Conservation (phyloP, 1,139 yeast species). For the Geotrichum histeridarum region DNA sequence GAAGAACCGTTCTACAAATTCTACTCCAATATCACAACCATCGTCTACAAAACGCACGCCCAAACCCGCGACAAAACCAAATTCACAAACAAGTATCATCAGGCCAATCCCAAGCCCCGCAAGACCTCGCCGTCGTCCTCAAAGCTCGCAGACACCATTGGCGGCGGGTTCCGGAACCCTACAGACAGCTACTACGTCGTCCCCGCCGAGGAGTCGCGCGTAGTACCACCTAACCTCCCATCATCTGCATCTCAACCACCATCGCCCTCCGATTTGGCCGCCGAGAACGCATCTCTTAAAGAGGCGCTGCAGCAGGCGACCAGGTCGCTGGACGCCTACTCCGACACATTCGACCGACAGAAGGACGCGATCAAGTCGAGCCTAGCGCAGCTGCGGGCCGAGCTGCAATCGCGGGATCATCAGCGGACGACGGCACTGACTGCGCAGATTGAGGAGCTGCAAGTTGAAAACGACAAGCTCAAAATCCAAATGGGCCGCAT, state of each 20-base stretch:
- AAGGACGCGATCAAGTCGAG: slow-evolving; percentile 31
- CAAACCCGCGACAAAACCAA: slow-evolving; percentile 18
- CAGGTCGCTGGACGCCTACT: slow-evolving; percentile 32
- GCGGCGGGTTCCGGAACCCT: slow-evolving; percentile 2
- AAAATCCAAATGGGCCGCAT: slow-evolving; percentile 36
- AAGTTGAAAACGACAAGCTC: slow-evolving; percentile 37
- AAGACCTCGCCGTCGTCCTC: slow-evolving; percentile 2
- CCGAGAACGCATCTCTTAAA: slow-evolving; percentile 28
- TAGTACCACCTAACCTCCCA: too few species aligned
- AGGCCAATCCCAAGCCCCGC: slow-evolving; percentile 21
- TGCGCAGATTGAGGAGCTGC: slow-evolving; percentile 33
- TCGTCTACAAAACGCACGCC: slow-evolving; percentile 25
- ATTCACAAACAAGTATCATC: slow-evolving; percentile 22
- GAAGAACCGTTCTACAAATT: slow-evolving; percentile 34
- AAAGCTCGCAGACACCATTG: slow-evolving; percentile 13
- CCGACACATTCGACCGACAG: slow-evolving; percentile 34
- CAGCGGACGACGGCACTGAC: slow-evolving; percentile 29
- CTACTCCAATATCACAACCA: slow-evolving; percentile 28
- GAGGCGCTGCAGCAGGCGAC: slow-evolving; percentile 26
- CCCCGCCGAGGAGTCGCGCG: slow-evolving; percentile 22
- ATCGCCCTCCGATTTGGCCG: slow-evolving; percentile 26
- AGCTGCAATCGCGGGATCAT: slow-evolving; percentile 32
- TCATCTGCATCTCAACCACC: background rate
- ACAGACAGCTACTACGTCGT: slow-evolving; percentile 34
- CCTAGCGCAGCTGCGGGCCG: slow-evolving; percentile 31